Evolutionary conservation across 2,329 filamentous ascomycete genomes (phyloP), one percentile per base, ranked within the genome.

Genomic region (Elsinoe batatas): DNA sequence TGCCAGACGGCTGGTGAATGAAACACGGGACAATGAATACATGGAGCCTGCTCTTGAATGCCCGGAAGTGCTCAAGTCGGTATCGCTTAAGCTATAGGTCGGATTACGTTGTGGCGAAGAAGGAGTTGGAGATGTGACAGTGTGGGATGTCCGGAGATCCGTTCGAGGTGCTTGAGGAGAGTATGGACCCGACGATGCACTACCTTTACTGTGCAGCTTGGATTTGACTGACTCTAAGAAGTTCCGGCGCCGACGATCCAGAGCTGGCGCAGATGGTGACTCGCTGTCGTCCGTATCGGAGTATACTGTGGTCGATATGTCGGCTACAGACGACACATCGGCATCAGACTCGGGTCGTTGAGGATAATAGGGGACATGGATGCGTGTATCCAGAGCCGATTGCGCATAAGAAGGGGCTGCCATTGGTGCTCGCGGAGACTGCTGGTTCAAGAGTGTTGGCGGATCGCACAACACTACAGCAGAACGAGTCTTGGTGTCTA

Each of bases 1-100:
- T 47, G 88, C 88, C 54, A 97, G 81, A 70, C 97, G 93, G 64
- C 88, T 94, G 60, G 89, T 88, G 69, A 98, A 95, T 5, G 91
- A 96, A 33, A 86, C 87, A 43, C 91, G 83, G 1, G 90, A 95
- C 57, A 98, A 80, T 1, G 93, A 95, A 71, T 95, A 96, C 62
- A 97, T 90, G 35, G 91, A 97, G 40, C 87, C 87, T 3, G 90
- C 79, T 11, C 90, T 80, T 18, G 78, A 77, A 6, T 33, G 18
- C 11, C 30, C 55, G 33, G 51, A 49, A 18, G n/a, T 15, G 18
- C n/a, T 10, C 12, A 50, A 15, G 30, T 35, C 13, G n/a, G 50
- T 42, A 15, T 57, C 42, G 53, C 54, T 56, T 11, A 37, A 13
- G 13, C 54, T 51, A 20, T 56, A 36, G n/a, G 35, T 44, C 8